A percentile compares a stretch with the other conserved stretches of the same genome.
Evolutionary conservation across 106 monocot species (phyloP).

Genomic region (Platanthera zijinensis): DNA sequence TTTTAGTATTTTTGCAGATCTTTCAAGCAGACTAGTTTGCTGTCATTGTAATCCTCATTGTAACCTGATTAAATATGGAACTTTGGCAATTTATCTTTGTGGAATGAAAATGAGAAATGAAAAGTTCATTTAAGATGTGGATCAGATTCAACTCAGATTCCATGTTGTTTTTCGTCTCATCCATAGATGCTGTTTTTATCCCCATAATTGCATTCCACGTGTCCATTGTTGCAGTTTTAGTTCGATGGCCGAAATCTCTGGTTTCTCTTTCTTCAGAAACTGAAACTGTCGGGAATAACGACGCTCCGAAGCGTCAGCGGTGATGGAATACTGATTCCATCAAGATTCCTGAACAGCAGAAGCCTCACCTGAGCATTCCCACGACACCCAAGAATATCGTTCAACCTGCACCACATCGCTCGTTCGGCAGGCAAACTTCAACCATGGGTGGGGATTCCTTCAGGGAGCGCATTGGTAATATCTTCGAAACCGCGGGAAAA

Average conservation of each 20-base stretch:
- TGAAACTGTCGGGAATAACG: constrained; percentile 25
- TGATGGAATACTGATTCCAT: constrained; percentile 61
- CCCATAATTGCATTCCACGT: background rate
- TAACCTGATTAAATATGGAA: too few species aligned
- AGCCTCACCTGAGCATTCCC: constrained; percentile 25
- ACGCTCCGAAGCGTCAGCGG: constrained; percentile 63
- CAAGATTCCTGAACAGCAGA: constrained; percentile 44
- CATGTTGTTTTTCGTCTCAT: too few species aligned
- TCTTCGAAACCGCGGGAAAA: background rate
- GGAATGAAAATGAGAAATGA: too few species aligned
- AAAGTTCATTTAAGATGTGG: too few species aligned
- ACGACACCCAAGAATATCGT: constrained; percentile 33
- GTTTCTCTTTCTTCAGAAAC: constrained; percentile 12
- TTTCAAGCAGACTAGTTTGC: too few species aligned
- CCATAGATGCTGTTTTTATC: background rate
- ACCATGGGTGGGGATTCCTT: constrained; percentile 40
- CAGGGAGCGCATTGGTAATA: constrained; percentile 71
- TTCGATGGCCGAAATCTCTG: background rate
- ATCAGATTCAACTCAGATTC: too few species aligned
- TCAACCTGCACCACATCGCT: constrained; percentile 28
- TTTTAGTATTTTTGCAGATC: too few species aligned
- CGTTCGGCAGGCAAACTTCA: constrained; percentile 55
- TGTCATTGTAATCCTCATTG: too few species aligned
- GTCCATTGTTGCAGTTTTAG: background rate
- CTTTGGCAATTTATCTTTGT: too few species aligned